phyloP scores from a whole-genome alignment of 164 flowering plant species.

The Brasenia schreberi region DNA sequence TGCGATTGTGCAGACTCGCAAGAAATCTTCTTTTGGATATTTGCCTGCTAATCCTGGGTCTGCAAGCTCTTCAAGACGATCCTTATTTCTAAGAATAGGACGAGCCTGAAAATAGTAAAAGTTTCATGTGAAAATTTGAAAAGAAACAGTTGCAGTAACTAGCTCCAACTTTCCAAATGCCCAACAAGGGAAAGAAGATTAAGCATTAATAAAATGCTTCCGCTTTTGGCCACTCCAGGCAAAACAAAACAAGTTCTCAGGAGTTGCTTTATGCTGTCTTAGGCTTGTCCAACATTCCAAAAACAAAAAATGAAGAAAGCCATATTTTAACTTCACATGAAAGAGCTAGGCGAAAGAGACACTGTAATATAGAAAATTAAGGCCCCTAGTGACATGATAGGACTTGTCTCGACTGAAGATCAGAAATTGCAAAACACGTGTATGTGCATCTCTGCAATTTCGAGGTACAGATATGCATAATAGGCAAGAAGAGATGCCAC shows the following conservation, averaged over 20 bases:
- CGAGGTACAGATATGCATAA: not conserved
- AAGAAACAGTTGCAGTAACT: too few species aligned
- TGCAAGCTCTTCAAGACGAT: conserved; percentile 78
- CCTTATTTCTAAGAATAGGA: conserved; percentile 84
- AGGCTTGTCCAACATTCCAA: too few species aligned
- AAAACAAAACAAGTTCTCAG: too few species aligned
- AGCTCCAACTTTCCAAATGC: too few species aligned
- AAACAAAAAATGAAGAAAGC: too few species aligned
- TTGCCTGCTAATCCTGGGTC: conserved; percentile 68
- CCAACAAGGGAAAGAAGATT: too few species aligned
- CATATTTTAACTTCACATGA: not conserved
- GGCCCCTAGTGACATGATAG: not conserved
- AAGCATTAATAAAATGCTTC: too few species aligned
- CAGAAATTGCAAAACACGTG: not conserved
- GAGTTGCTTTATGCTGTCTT: too few species aligned
- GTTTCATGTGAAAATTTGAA: too few species aligned
- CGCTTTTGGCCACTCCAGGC: too few species aligned
- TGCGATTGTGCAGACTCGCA: conserved; percentile 90
- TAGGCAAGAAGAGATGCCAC: too few species aligned
- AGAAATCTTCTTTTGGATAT: conserved; percentile 82
- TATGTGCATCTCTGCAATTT: not conserved
- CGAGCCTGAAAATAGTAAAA: conserved; percentile 43
- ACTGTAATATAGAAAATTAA: not conserved
- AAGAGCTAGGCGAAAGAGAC: not conserved
- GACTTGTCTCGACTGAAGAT: not conserved